phyloP scores from a whole-genome alignment of 768 basidiomycete species.

The Kwoniella dejecticola region DNA sequence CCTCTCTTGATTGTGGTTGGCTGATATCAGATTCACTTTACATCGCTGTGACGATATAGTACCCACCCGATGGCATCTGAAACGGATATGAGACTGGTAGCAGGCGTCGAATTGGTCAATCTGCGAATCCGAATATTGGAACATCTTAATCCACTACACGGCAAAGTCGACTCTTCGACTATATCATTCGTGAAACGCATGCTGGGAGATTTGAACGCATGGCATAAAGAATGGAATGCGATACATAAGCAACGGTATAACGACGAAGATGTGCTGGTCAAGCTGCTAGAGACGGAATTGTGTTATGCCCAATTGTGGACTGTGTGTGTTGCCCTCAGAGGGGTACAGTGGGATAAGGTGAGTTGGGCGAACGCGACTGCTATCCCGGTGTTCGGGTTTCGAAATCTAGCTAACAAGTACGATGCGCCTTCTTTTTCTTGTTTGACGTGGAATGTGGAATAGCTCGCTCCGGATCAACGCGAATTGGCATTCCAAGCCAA shows the following conservation, averaged over 20 bases:
- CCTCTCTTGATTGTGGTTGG: no score
- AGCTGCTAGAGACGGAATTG: constrained; percentile 82
- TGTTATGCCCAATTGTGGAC: constrained; percentile 95
- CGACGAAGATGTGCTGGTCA: constrained; percentile 79
- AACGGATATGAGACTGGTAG: constrained; percentile 84
- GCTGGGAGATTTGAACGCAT: constrained; percentile 80
- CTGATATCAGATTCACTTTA: no score
- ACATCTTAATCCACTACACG: constrained; percentile 79
- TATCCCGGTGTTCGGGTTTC: no score
- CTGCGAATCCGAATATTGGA: constrained; percentile 95
- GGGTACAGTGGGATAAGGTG: constrained; percentile 85
- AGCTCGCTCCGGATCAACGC: constrained; percentile 88
- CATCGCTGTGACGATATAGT: no score
- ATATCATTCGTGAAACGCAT: constrained; percentile 84
- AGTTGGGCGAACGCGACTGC: background rate
- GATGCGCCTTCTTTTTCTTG: no score
- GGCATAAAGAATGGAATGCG: constrained; percentile 86
- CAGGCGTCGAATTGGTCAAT: constrained; percentile 83
- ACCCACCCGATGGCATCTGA: constrained; percentile 82
- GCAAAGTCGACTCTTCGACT: constrained; percentile 80
- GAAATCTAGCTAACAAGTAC: no score
- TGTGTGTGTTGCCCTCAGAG: constrained; percentile 85
- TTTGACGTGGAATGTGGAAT: background rate
- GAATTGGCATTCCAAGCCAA: constrained; percentile 94
- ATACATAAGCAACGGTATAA: constrained; percentile 73